phyloP scores from a whole-genome alignment of 169 alveolate species.

The Eimeria falciformis region DNA sequence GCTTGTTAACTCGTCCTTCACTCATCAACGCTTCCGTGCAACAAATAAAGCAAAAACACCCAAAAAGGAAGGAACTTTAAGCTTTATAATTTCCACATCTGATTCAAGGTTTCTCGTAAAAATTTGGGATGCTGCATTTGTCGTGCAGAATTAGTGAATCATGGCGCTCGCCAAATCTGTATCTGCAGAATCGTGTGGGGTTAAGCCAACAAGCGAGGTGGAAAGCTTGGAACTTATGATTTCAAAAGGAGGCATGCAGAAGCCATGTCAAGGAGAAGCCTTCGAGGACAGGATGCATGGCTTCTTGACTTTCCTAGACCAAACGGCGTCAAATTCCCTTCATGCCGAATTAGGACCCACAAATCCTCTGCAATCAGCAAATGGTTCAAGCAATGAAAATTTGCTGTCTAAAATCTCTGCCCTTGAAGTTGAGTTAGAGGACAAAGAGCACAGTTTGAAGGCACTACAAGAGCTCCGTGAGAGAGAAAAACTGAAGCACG shows the following conservation, averaged over 20 bases:
- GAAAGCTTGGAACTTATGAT: constrained; percentile 31
- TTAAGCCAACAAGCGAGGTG: not conserved
- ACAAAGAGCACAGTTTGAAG: constrained; percentile 60
- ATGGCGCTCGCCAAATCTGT: constrained; percentile 48
- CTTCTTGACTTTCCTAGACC: constrained; percentile 47
- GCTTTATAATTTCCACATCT: too few species aligned
- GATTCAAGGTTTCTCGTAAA: too few species aligned
- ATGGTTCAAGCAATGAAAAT: not conserved
- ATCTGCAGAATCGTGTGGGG: constrained; percentile 65
- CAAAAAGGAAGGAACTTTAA: too few species aligned
- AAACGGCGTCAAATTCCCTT: constrained; percentile 16
- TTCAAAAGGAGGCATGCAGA: not conserved
- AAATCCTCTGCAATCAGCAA: not conserved
- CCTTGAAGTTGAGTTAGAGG: constrained; percentile 68
- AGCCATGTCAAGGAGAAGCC: not conserved
- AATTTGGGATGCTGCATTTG: too few species aligned
- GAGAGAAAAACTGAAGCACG: constrained; percentile 21
- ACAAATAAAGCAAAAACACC: too few species aligned
- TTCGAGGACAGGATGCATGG: constrained; percentile 45
- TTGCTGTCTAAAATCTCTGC: constrained; percentile 59
- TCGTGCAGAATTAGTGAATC: not conserved
- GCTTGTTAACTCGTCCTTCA: too few species aligned
- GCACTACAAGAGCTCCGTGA: constrained; percentile 69
- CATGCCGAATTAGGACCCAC: not conserved
- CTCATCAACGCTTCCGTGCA: too few species aligned